phyloP scores from a whole-genome alignment of 1,284 basidiomycete genomes.

The Cryptococcus sp. region DNA sequence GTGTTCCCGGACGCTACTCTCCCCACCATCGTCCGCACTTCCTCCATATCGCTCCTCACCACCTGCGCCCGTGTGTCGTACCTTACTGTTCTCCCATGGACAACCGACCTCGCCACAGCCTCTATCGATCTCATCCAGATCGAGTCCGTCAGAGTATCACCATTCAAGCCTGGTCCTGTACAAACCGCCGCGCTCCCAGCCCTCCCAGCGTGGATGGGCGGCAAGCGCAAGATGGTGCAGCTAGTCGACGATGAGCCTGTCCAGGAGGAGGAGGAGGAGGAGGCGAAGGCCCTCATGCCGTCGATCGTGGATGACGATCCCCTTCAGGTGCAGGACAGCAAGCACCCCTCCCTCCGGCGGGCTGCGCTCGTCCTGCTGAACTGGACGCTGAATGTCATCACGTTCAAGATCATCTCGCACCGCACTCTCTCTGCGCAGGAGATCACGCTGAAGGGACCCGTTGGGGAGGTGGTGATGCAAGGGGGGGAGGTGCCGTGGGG shows the following conservation, averaged over 20 bases:
- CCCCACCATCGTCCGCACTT: slow-evolving; percentile 72
- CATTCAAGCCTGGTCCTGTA: slow-evolving; percentile 7
- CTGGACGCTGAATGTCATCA: slow-evolving; percentile 49
- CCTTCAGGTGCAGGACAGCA: slow-evolving; percentile 57
- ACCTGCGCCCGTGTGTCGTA: slow-evolving; percentile 65
- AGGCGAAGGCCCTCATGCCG: slow-evolving; percentile 8
- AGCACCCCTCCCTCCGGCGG: slow-evolving; percentile 73
- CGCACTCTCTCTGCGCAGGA: background rate
- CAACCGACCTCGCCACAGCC: slow-evolving; percentile 59
- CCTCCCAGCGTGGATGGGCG: background rate
- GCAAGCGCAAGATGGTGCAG: slow-evolving; percentile 9
- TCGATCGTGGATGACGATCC: slow-evolving; percentile 57
- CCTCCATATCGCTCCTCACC: slow-evolving; percentile 75
- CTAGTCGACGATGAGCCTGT: slow-evolving; percentile 14
- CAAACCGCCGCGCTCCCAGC: background rate
- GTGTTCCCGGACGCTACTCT: slow-evolving; percentile 60
- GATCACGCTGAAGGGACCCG: background rate
- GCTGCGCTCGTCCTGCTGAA: slow-evolving; percentile 76
- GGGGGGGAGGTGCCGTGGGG: slow-evolving; percentile 36
- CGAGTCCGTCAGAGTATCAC: slow-evolving; percentile 56
- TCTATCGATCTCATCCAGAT: slow-evolving; percentile 76
- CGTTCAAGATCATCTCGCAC: slow-evolving; percentile 1
- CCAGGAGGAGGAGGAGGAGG: slow-evolving; percentile 12
- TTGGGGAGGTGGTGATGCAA: background rate
- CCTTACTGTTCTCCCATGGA: slow-evolving; percentile 63